Evolutionary conservation across 2,329 filamentous ascomycete species (phyloP).

Genomic region (Gremmenia infestans): DNA sequence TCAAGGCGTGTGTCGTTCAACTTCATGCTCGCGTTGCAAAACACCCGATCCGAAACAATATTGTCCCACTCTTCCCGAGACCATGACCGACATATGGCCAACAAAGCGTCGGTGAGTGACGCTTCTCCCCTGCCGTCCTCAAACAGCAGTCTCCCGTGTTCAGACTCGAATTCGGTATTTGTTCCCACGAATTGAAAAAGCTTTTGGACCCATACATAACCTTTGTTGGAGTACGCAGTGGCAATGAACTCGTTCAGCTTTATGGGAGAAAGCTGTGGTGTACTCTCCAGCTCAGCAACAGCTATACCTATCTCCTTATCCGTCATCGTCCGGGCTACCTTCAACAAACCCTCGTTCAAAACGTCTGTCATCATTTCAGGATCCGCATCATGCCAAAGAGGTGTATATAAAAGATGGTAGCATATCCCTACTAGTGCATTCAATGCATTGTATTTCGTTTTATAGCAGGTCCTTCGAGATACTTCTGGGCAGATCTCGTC

Average conservation of each 20-base stretch:
- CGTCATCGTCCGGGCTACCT: conserved; percentile 1
- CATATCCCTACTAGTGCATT: conserved; percentile 10
- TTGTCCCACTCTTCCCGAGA: background rate
- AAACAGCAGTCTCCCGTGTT: background rate
- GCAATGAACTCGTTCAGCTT: background rate
- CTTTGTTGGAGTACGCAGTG: background rate
- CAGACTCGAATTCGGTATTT: background rate
- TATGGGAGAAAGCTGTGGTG: conserved; percentile 1
- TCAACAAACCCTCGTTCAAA: conserved; percentile 1
- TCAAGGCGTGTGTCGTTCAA: background rate
- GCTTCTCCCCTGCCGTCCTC: background rate
- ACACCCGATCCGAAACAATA: background rate
- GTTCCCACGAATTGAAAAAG: background rate
- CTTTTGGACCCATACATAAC: background rate
- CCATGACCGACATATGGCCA: background rate
- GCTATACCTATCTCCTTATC: conserved; percentile 2
- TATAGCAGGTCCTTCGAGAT: conserved; percentile 3
- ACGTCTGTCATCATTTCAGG: background rate
- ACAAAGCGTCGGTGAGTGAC: background rate
- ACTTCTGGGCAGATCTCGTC: conserved; percentile 8
- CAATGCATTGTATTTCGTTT: conserved; percentile 15
- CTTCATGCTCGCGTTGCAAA: background rate
- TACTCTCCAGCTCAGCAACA: background rate
- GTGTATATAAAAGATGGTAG: background rate
- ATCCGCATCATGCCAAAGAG: background rate